phyloP scores from a whole-genome alignment of 2,329 filamentous ascomycete species.

The Acarospora socialis region DNA sequence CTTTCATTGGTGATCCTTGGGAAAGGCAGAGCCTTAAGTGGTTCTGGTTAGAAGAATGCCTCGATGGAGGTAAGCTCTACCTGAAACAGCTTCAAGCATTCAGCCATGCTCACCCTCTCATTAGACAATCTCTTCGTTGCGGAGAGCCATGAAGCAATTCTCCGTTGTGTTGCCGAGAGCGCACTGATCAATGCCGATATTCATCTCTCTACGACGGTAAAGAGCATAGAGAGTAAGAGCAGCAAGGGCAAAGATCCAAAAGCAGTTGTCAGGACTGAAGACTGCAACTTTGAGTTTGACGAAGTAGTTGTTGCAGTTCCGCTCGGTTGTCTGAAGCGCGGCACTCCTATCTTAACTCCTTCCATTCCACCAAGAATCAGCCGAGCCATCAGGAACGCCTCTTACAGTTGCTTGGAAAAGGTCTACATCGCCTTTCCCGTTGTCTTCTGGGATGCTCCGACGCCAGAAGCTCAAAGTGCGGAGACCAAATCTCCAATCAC shows the following conservation, averaged over 20 bases:
- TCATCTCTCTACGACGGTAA: slow-evolving; percentile 31
- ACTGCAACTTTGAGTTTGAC: slow-evolving; percentile 29
- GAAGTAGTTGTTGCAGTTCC: slow-evolving; percentile 39
- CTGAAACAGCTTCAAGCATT: not conserved
- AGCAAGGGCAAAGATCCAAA: too few relatives aligned
- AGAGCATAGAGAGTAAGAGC: slow-evolving; percentile 25
- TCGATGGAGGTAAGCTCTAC: slow-evolving; percentile 38
- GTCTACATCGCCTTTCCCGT: slow-evolving; percentile 53
- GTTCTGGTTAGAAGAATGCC: slow-evolving; percentile 52
- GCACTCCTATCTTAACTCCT: slow-evolving; percentile 36
- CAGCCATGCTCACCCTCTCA: slow-evolving; percentile 1
- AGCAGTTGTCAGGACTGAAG: slow-evolving; percentile 26
- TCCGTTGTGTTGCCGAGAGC: too few relatives aligned
- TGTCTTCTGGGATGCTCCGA: slow-evolving; percentile 54
- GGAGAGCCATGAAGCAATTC: too few relatives aligned
- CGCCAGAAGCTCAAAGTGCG: slow-evolving; percentile 10
- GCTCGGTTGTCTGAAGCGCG: slow-evolving; percentile 39
- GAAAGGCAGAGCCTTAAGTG: slow-evolving; percentile 48
- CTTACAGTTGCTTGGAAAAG: slow-evolving; percentile 33
- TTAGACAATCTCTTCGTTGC: too few relatives aligned
- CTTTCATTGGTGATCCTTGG: slow-evolving; percentile 47
- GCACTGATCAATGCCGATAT: slow-evolving; percentile 35
- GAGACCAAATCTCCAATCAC: too few relatives aligned
- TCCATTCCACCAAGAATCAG: slow-evolving; percentile 27
- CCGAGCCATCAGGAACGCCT: slow-evolving; percentile 33